These are phyloP conservation scores for rapeseed (Brassica napus) DNA, from an alignment of 345 rosid species.

Conservation along the genomic window Da-Ae NC_063446.1:24728001-24728500, in stretches of 20 bases:
- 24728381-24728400: conserved; percentile 90
- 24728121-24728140: too few species aligned
- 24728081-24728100: too few species aligned
- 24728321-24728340: conserved; percentile 64
- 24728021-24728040: too few species aligned
- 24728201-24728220: too few species aligned
- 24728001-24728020: conserved; percentile 62
- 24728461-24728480: conserved; percentile 93
- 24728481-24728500: conserved; percentile 97
- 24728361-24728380: conserved; percentile 68
- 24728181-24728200: too few species aligned
- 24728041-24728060: not conserved
- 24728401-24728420: conserved; percentile 81
- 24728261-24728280: not conserved
- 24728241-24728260: conserved; percentile 37
- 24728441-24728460: conserved; percentile 87
- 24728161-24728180: too few species aligned
- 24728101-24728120: too few species aligned
- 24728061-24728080: too few species aligned
- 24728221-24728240: conserved; percentile 21
- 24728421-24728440: conserved; percentile 66
- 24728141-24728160: too few species aligned
- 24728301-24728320: conserved; percentile 94
- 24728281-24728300: conserved; percentile 83
- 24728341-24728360: conserved; percentile 51